Evolutionary conservation across 2,329 filamentous ascomycete species (phyloP).

Genomic region (Stachybotrys echinatus): DNA sequence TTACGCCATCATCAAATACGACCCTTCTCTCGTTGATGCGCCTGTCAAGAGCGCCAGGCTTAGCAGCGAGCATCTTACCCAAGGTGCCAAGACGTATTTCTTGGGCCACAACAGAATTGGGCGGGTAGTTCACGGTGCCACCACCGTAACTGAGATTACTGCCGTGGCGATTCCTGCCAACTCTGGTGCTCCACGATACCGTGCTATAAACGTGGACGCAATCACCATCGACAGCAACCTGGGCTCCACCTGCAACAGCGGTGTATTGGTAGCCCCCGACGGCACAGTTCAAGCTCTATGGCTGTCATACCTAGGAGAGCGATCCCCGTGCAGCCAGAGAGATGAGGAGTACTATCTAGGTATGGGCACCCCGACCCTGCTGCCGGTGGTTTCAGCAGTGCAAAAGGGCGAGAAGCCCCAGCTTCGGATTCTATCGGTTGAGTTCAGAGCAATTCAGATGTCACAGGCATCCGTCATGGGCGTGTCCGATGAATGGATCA

Average conservation of each 20-base stretch:
- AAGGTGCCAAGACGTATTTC: conserved; percentile 92
- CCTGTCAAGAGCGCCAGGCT: conserved; percentile 86
- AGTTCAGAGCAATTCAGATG: conserved; percentile 95
- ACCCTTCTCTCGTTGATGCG: conserved; percentile 86
- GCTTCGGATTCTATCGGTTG: conserved; percentile 86
- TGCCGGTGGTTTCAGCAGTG: conserved; percentile 85
- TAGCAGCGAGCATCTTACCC: conserved; percentile 75
- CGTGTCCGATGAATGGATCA: conserved; percentile 91
- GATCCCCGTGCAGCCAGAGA: conserved; percentile 69
- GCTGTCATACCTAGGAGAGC: conserved; percentile 94
- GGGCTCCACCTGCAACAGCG: conserved; percentile 86
- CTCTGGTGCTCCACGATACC: conserved; percentile 82
- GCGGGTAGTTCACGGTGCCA: conserved; percentile 87
- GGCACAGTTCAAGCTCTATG: conserved; percentile 93
- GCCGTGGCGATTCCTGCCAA: conserved; percentile 95
- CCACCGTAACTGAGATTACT: conserved; percentile 93
- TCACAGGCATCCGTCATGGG: conserved; percentile 96
- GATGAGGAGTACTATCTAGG: conserved; percentile 97
- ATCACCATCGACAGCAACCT: conserved; percentile 95
- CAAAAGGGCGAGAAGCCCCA: conserved; percentile 74
- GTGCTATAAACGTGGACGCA: conserved; percentile 92
- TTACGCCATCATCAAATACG: conserved; percentile 92
- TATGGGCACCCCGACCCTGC: conserved; percentile 78
- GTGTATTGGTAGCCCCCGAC: conserved; percentile 83
- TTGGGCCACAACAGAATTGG: conserved; percentile 98